These are phyloP conservation scores for Chaetomiaceae sp. DNA, from an alignment of 2,329 filamentous ascomycete species.

Conservation along the genomic window DNA sequence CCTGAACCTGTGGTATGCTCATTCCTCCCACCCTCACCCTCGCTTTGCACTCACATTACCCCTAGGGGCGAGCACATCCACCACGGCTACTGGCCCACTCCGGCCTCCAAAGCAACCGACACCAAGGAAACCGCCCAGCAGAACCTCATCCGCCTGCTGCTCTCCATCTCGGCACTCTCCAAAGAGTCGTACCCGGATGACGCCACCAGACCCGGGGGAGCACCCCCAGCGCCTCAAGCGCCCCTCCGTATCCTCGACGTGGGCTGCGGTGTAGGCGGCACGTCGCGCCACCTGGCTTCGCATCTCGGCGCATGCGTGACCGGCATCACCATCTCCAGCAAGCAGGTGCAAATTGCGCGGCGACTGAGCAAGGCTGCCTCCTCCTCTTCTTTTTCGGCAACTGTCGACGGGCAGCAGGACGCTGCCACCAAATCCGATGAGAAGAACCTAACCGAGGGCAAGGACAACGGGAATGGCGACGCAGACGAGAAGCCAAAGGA, in stretches of 20 bases:
- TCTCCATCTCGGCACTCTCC: constrained; percentile 42
- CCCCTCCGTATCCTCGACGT: constrained; percentile 49
- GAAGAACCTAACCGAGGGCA: too few relatives aligned
- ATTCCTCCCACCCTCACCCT: background rate
- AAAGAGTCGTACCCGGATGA: background rate
- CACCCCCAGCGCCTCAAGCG: background rate
- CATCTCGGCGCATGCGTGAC: constrained; percentile 50
- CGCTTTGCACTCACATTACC: background rate
- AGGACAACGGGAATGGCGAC: background rate
- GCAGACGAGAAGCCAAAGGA: background rate
- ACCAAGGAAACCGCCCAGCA: constrained; percentile 55
- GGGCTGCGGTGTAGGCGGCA: constrained; percentile 58
- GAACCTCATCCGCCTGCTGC: constrained; percentile 52
- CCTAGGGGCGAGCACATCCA: constrained; percentile 59
- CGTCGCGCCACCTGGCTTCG: constrained; percentile 51
- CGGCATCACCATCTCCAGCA: constrained; percentile 56
- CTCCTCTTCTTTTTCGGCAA: background rate
- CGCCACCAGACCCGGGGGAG: background rate
- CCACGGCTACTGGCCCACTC: constrained; percentile 55
- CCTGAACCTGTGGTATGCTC: constrained; percentile 51
- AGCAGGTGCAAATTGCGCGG: constrained; percentile 55
- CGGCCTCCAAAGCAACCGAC: constrained; percentile 41
- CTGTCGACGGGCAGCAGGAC: background rate
- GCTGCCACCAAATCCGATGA: too few relatives aligned
- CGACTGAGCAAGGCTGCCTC: constrained; percentile 39